These are phyloP conservation scores for Mimosa bimucronata DNA, from an alignment of 306 rosid genomes.

Conservation along the genomic window DNA sequence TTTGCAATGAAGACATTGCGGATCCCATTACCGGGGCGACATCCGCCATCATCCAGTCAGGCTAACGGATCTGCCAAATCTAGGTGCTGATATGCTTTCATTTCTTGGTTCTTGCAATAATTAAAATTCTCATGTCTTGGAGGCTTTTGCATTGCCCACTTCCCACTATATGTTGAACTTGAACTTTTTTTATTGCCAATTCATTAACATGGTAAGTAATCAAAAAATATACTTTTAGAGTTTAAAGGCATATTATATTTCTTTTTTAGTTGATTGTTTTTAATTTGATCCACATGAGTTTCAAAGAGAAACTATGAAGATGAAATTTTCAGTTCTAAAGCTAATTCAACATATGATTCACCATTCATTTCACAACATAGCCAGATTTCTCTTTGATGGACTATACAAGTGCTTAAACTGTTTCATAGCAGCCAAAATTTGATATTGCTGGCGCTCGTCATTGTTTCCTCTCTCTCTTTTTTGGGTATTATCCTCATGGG, in stretches of 20 bases:
- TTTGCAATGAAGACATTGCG: constrained; percentile 74
- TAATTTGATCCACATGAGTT: not conserved
- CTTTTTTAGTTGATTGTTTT: constrained; percentile 6
- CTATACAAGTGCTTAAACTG: not conserved
- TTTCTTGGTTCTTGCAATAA: not conserved
- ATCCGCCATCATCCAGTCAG: constrained; percentile 61
- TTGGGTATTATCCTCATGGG: not conserved
- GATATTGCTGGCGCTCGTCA: not conserved
- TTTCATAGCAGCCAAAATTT: not conserved
- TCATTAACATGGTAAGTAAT: not conserved
- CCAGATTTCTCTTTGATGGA: not conserved
- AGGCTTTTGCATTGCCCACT: constrained; percentile 11
- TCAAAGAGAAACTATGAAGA: not conserved
- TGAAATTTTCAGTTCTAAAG: not conserved
- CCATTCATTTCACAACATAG: not conserved
- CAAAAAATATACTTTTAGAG: constrained; percentile 10
- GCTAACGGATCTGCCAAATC: constrained; percentile 48
- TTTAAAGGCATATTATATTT: constrained; percentile 5
- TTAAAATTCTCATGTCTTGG: not conserved
- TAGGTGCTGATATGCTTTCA: constrained; percentile 45
- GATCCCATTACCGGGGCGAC: constrained; percentile 90
- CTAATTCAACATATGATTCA: constrained; percentile 1
- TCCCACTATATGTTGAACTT: not conserved
- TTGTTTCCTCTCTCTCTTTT: not conserved
- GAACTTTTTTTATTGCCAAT: not conserved